Evolutionary conservation across 768 basidiomycete genomes (phyloP), one percentile per base, ranked within the genome.

Genomic region (Leccinellum rugosiceps): DNA sequence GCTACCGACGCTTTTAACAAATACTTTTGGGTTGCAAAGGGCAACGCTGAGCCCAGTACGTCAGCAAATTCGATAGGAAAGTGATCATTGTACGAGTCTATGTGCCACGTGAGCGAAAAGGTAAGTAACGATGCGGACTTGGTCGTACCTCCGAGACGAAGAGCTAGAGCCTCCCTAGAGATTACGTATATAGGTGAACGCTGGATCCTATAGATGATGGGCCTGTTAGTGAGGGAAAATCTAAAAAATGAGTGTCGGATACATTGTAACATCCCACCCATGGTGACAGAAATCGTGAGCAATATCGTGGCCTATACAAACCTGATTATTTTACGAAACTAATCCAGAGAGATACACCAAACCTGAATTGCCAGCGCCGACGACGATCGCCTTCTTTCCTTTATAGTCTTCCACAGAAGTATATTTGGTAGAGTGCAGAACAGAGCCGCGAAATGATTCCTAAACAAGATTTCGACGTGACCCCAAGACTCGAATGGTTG

Each of bases 361-460:
- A 81, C 81, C 82, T 41, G 86, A 86, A 47, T 80, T 86, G 49
- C 82, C 80, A 14, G 86, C 80, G 5, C 87, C 86, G 8, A 90
- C 74, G 7, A 89, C 76, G 5, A 88, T 75, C 4, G 79, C 85
- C 62, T 83, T 86, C 75, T 87, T 88, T 10, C 85, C 84, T 11
- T 62, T 56, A 63, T 80, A 78, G 7, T 78, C 80, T 1, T 65
- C 52, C 0, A 78, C 81, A 13, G 72, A 73, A 10, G 72, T 80
- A 66, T 81, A 81, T 19, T 76, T 59, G 1, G 75, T 71, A 0
- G 86, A 87, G 65, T 90, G 87, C 6, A 81, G 52, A 10, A 82
- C 60, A 19, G 74, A 62, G 8, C 86, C 85, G 58, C 74, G 77
- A 68, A 82, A 87, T 5, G 65, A 67, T 32, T 81, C 78, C 78